Evolutionary conservation across 2,329 filamentous ascomycete species (phyloP), one percentile per base, ranked within the genome.

Genomic region (Xenoacremonium recifei): DNA sequence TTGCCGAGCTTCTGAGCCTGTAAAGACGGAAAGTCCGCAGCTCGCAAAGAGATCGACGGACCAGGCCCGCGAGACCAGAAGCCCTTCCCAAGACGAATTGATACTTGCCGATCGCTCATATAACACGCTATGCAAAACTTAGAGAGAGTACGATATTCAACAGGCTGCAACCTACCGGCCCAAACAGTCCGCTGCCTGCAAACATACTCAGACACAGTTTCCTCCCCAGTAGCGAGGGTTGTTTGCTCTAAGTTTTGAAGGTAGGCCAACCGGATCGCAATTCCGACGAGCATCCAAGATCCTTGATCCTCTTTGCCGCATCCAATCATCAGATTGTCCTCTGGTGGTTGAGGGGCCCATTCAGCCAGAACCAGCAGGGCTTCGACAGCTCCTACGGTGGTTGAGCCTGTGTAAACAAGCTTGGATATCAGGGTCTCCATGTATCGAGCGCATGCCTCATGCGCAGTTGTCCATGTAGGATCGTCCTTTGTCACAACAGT

Each of bases 241-340:
- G 84, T 86, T 45, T 81, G 74, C 57, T 89, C 85, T 15, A 89
- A 69, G 2, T 80, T 80, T 13, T 87, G 76, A 37, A 85, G 85
- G 58, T 88, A 88, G 1, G 79, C 84, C 3, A 86, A 77, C 6
- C 85, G 75, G 6, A 89, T 65, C 3, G 85, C 85, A 16, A 84
- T 75, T 2, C 85, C 85, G 5, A 87, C 82, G 53, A 87, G 81
- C 84, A 88, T 88, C 85, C 85, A 89, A 0, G 84, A 83, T 21
- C 85, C 83, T 33, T 85, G 76, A 53, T 89, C 84, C 57, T 88
- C 85, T 59, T 88, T 84, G 7, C 85, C 85, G 41, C 84, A 75
- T 0, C 84, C 85, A 16, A 88, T 80, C 19, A 77, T 72, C 21
- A 80, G 80, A 21, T 79, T 77, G 23, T 76, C 75, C 5, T 81